These are phyloP conservation scores for Akebia trifoliata DNA, from an alignment of 164 flowering plant genomes.

Conservation along the genomic window DNA sequence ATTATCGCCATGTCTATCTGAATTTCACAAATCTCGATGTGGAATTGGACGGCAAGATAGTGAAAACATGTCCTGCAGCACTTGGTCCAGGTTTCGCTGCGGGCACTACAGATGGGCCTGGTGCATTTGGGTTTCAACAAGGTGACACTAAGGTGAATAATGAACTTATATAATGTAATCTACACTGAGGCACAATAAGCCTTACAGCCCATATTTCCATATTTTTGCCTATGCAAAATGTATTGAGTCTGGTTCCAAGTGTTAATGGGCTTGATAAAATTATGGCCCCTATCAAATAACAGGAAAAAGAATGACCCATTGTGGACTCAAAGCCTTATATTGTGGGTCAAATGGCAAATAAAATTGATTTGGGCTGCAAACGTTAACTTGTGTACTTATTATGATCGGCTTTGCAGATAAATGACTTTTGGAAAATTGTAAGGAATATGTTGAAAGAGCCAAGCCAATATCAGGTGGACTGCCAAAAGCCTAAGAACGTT, in stretches of 20 bases:
- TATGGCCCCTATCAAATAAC: too few species aligned
- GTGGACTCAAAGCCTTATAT: too few species aligned
- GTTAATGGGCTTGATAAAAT: too few species aligned
- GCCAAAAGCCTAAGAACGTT: constrained; percentile 54
- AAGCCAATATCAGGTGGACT: constrained; percentile 41
- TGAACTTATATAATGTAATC: too few species aligned
- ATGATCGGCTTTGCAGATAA: constrained; percentile 27
- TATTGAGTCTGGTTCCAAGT: too few species aligned
- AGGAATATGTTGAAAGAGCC: constrained; percentile 44
- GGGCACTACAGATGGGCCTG: constrained; percentile 73
- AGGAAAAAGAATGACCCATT: too few species aligned
- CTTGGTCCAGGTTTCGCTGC: constrained; percentile 69
- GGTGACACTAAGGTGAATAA: constrained; percentile 52
- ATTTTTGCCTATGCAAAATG: too few species aligned
- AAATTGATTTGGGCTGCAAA: too few species aligned
- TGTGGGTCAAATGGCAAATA: too few species aligned
- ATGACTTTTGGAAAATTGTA: constrained; percentile 34
- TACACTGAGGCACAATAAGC: too few species aligned
- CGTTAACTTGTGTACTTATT: too few species aligned
- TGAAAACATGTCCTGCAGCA: constrained; percentile 59
- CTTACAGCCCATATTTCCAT: too few species aligned
- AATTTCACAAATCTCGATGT: constrained; percentile 51
- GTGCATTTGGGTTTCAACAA: constrained; percentile 54
- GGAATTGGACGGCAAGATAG: constrained; percentile 26
- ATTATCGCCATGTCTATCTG: constrained; percentile 43